A percentile compares a stretch with the other conserved stretches of the same genome.
phyloP scores from a whole-genome alignment of 1,139 yeast species.

The Lodderomyces jiufengensis region DNA sequence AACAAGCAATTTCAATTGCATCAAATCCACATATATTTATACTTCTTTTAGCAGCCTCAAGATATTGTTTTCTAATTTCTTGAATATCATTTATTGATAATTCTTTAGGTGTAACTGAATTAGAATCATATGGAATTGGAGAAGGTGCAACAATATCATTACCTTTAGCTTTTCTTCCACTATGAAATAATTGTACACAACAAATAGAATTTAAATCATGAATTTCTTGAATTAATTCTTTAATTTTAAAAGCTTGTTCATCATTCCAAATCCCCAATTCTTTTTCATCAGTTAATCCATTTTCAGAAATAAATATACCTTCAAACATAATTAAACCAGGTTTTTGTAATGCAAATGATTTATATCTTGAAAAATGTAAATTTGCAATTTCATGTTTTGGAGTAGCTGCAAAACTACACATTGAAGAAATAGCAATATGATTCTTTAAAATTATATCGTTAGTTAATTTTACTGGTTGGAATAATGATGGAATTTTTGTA shows the following conservation, averaged over 20 bases:
- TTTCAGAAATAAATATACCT: constrained; percentile 43
- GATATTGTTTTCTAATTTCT: constrained; percentile 30
- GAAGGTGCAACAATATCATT: constrained; percentile 44
- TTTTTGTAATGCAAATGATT: constrained; percentile 40
- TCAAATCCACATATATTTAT: constrained; percentile 42
- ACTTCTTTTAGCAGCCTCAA: constrained; percentile 43
- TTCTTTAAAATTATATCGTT: constrained; percentile 31
- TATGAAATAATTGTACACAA: constrained; percentile 54
- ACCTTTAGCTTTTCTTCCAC: constrained; percentile 48
- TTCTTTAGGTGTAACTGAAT: constrained; percentile 26
- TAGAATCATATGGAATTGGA: constrained; percentile 27
- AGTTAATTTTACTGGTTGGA: constrained; percentile 15
- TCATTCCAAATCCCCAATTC: constrained; percentile 52
- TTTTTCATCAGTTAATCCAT: constrained; percentile 40
- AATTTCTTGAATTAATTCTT: constrained; percentile 48
- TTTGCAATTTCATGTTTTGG: constrained; percentile 34
- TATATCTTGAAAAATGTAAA: constrained; percentile 46
- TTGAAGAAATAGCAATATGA: constrained; percentile 56
- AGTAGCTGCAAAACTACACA: constrained; percentile 50
- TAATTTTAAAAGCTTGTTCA: constrained; percentile 45
- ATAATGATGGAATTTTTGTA: constrained; percentile 15
- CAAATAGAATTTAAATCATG: constrained; percentile 47
- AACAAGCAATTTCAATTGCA: constrained; percentile 48
- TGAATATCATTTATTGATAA: constrained; percentile 32
- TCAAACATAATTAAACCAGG: constrained; percentile 55